Base-by-base conservation (phyloP, 2,329 filamentous ascomycete species). In the Catunica adiposa region DNA sequence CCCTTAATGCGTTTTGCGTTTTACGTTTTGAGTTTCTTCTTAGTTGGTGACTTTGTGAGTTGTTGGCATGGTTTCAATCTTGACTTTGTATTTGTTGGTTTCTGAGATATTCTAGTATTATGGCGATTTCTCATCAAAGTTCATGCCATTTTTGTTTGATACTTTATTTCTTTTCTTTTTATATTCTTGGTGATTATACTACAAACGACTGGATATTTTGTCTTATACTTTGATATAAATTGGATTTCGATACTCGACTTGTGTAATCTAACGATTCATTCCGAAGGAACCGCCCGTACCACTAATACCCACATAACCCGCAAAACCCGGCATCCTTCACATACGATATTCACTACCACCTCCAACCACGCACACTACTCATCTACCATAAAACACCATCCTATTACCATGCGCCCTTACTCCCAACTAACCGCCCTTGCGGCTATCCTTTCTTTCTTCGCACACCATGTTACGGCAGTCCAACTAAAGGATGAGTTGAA, bases 401-500 rank as follows among this genome's bases (percentile, higher is more conserved):
- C n/a, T n/a, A n/a, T n/a, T n/a, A 34, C 40, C 15, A 48, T 48
- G 44, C 44, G 22, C 20, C 17, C 22, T 8, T 48, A 3, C 3
- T 25, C 44, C 11, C 44, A 25, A 23, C 44, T 48, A n/a, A 25
- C 22, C 38, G 42, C 26, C n/a, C 20, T 53, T 14, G 22, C 53
- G 23, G 50, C 50, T 23, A 42, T 57, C 15, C 40, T 52, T 7
- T 56, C 48, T 9, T 38, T 56, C 15, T 38, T 56, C 26, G 44
- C 50, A 31, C 25, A 50, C 20, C 22, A n/a, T 20, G 57, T 47
- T 23, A 47, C 25, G 17, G 60, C 57, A 14, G 60, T 62, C 7
- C 63, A 65, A 44, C 59, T 70, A 56, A 59, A 62, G 34, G 62
- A 66, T 46, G 64, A 68, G 55, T 57, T 70, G 22, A 65, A 63